Conservation (phyloP, 495 filamentous ascomycete species). For the Parathielavia hyrcaniae region DNA sequence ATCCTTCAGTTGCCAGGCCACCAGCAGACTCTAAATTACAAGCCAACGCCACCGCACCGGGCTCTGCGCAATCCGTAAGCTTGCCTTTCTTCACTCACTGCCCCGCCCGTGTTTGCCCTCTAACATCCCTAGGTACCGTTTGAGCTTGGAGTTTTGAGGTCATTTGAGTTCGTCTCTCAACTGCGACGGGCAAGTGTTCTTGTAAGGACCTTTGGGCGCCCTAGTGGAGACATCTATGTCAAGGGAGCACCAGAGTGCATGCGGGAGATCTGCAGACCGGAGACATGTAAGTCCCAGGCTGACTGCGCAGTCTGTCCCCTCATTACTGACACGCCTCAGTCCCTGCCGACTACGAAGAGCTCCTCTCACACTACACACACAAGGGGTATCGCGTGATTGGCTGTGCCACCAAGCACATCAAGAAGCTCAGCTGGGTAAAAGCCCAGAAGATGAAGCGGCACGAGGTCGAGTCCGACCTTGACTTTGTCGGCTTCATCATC, state of each 20-base stretch:
- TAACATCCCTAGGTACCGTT: constrained; percentile 40
- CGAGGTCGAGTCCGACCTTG: constrained; percentile 73
- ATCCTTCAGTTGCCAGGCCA: constrained; percentile 79
- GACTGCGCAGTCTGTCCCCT: background rate
- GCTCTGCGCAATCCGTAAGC: constrained; percentile 38
- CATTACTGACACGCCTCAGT: constrained; percentile 45
- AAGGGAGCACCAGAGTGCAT: constrained; percentile 98
- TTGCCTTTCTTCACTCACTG: background rate
- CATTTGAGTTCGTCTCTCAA: constrained; percentile 96
- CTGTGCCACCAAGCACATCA: constrained; percentile 82
- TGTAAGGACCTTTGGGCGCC: constrained; percentile 75
- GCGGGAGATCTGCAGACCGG: constrained; percentile 78
- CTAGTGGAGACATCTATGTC: constrained; percentile 77
- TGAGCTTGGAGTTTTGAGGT: constrained; percentile 80
- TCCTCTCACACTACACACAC: constrained; percentile 83
- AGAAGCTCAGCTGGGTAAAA: constrained; percentile 84
- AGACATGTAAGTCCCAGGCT: constrained; percentile 57
- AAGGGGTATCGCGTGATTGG: constrained; percentile 96
- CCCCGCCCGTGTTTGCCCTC: background rate
- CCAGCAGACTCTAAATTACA: constrained; percentile 56
- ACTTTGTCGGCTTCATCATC: constrained; percentile 92
- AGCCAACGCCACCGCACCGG: constrained; percentile 34
- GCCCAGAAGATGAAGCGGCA: constrained; percentile 85
- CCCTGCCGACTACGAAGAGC: constrained; percentile 81
- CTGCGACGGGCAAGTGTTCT: constrained; percentile 88